Percentiles rank a stretch among this genome's conserved stretches.
phyloP scores from a whole-genome alignment of 805 yeast genomes.

The Hanseniaspora occidentalis region DNA sequence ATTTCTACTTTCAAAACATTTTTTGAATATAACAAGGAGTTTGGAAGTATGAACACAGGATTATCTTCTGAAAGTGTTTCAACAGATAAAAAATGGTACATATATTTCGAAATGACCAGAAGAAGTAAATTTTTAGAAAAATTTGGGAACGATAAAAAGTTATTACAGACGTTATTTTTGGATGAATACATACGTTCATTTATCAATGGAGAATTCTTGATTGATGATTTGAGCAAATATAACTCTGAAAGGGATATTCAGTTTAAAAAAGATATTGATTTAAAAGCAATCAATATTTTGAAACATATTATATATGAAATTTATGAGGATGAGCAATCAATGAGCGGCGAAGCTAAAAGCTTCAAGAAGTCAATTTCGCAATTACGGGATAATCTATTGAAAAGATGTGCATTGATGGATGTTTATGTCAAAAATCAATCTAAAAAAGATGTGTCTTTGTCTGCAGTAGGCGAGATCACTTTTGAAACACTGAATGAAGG shows the following conservation, averaged over 20 bases:
- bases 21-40: not conserved
- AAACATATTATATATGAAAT: not conserved
- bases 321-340: not conserved
- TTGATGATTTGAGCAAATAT: not conserved
- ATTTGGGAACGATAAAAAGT: slow-evolving; percentile 1
- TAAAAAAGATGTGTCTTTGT: not conserved
- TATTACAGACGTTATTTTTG: slow-evolving; percentile 5
- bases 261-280: not conserved
- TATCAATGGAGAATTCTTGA: slow-evolving; percentile 3
- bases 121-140: slow-evolving; percentile 12
- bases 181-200: slow-evolving; percentile 3
- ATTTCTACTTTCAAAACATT: not conserved
- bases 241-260: not conserved
- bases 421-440: not conserved
- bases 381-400: not conserved
- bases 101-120: slow-evolving; percentile 1
- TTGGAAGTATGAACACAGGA: not conserved
- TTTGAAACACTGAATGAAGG: not conserved
- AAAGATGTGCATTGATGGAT: not conserved
- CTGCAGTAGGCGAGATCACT: not conserved
- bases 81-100: not conserved
- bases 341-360: not conserved
- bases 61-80: not conserved
- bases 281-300: not conserved
- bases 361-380: not conserved